Evolutionary conservation across 1,139 yeast genomes (phyloP).

Genomic region (Torulaspora pretoriensis): DNA sequence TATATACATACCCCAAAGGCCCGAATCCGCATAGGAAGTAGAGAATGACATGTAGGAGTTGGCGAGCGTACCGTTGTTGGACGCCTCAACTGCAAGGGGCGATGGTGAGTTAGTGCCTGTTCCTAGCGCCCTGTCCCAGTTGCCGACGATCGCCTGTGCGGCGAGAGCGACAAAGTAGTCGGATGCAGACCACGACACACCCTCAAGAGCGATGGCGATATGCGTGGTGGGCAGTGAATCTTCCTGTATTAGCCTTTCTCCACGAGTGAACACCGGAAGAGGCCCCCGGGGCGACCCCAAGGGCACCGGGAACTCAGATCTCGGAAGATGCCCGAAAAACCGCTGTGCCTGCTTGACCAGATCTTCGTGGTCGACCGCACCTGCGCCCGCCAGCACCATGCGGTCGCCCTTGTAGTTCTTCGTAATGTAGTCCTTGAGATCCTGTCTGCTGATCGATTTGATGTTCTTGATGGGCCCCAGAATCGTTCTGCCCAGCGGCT

Average conservation of each 20-base stretch:
- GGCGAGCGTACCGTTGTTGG: slow-evolving; percentile 58
- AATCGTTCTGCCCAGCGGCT: slow-evolving; percentile 95
- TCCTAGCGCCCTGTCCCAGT: slow-evolving; percentile 94
- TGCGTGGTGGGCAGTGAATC: slow-evolving; percentile 83
- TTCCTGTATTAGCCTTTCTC: slow-evolving; percentile 81
- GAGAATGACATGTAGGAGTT: slow-evolving; percentile 95
- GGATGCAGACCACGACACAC: slow-evolving; percentile 95
- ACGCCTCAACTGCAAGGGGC: slow-evolving; percentile 71
- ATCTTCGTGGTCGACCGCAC: slow-evolving; percentile 83
- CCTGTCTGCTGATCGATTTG: slow-evolving; percentile 68
- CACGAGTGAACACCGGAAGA: slow-evolving; percentile 77
- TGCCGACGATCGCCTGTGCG: slow-evolving; percentile 94
- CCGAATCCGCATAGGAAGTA: slow-evolving; percentile 95
- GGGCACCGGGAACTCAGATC: slow-evolving; percentile 51
- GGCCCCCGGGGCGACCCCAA: slow-evolving; percentile 75
- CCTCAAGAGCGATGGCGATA: slow-evolving; percentile 93
- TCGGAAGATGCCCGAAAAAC: slow-evolving; percentile 71
- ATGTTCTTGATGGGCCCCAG: slow-evolving; percentile 92
- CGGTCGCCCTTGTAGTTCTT: slow-evolving; percentile 93
- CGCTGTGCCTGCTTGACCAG: slow-evolving; percentile 72
- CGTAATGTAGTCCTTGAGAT: slow-evolving; percentile 72
- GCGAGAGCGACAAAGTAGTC: slow-evolving; percentile 94
- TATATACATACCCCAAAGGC: slow-evolving; percentile 93
- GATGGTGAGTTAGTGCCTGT: slow-evolving; percentile 68
- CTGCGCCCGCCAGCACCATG: slow-evolving; percentile 96